phyloP scores from a whole-genome alignment of 305 asterid species.

The Fraxinus greggii region DNA sequence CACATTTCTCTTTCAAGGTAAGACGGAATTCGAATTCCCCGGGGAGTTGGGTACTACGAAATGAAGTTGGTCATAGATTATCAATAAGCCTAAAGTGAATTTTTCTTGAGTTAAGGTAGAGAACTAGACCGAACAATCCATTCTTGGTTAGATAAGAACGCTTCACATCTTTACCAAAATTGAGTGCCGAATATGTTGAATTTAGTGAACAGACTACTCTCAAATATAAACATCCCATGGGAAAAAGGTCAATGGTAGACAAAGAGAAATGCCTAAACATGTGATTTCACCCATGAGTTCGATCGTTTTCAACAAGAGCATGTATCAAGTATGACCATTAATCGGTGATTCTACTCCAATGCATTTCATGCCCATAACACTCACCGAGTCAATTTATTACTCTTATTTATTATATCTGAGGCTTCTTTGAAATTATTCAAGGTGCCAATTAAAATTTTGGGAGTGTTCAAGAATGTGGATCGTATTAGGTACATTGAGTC shows the following conservation, averaged over 20 bases:
- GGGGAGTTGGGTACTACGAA: not conserved
- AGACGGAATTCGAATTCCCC: not conserved
- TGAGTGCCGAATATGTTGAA: not conserved
- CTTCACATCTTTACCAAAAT: not conserved
- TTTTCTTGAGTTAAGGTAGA: not conserved
- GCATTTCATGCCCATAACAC: not conserved
- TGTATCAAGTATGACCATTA: not conserved
- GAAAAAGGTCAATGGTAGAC: not conserved
- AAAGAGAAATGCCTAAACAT: not conserved
- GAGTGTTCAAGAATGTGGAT: not conserved
- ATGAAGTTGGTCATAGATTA: not conserved
- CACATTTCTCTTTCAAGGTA: not conserved
- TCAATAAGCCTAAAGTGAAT: not conserved
- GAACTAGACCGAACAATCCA: not conserved
- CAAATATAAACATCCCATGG: too few relatives aligned
- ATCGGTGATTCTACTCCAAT: too few relatives aligned
- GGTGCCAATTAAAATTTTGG: not conserved
- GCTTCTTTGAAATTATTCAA: not conserved
- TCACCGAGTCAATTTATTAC: not conserved
- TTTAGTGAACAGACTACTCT: too few relatives aligned
- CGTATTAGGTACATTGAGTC: too few relatives aligned
- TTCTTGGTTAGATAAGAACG: not conserved
- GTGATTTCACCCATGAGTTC: not conserved
- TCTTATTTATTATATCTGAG: not conserved
- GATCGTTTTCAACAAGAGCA: not conserved